Evolutionary conservation across 345 rosid genomes (phyloP).

Genomic region (Populus alba): DNA sequence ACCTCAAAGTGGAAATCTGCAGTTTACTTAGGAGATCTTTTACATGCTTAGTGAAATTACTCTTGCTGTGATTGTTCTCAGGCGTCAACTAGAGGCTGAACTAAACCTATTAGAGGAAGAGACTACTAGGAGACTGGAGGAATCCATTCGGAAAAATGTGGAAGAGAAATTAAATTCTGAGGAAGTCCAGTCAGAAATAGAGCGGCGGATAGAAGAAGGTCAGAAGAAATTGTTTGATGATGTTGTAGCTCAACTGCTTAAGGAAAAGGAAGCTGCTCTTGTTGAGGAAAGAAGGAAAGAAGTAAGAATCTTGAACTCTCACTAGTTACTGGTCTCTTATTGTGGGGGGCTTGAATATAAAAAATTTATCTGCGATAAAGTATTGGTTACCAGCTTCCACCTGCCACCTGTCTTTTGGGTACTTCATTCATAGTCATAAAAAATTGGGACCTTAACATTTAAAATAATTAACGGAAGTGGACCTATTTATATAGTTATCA

Average conservation of each 20-base stretch:
- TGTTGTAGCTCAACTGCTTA: conserved; percentile 53
- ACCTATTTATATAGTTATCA: background rate
- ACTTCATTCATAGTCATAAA: background rate
- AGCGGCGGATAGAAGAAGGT: conserved; percentile 58
- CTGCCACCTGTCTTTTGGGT: background rate
- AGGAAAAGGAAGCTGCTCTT: conserved; percentile 71
- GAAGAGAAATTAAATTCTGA: conserved; percentile 61
- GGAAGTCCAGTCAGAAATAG: conserved; percentile 54
- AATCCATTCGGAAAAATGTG: conserved; percentile 70
- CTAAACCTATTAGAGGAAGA: conserved; percentile 69
- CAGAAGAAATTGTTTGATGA: conserved; percentile 59
- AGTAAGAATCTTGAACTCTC: conserved; percentile 36
- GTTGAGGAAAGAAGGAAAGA: conserved; percentile 64
- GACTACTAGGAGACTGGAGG: conserved; percentile 68
- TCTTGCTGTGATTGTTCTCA: conserved; percentile 6
- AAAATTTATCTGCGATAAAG: too few relatives aligned
- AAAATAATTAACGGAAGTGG: background rate
- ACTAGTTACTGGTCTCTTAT: background rate
- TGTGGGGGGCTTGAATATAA: background rate
- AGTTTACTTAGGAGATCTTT: background rate
- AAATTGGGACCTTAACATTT: background rate
- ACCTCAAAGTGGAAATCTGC: background rate
- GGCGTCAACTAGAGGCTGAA: conserved; percentile 65
- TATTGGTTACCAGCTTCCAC: background rate
- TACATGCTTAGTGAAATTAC: background rate